Evolutionary conservation across 2,329 filamentous ascomycete species (phyloP), one percentile per base, ranked within the genome.

Genomic region (Aspergillus amoenus): DNA sequence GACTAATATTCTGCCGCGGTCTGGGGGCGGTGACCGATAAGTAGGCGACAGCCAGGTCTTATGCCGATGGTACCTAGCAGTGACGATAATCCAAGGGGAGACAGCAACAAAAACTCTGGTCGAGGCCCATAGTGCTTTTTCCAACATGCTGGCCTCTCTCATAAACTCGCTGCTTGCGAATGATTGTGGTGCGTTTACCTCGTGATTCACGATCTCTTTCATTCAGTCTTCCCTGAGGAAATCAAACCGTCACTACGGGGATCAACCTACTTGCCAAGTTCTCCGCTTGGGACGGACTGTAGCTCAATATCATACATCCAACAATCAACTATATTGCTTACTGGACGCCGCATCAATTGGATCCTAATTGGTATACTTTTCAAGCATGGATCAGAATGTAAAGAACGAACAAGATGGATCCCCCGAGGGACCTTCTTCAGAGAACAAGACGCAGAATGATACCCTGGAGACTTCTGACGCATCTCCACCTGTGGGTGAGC

Each of bases 1-100:
- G 55, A 60, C 55, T 60, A 60, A 57, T 54, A 50, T 44, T 52
- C 41, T 47, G 34, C 18, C 41, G 43, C 30, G 15, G n/a, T 13
- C 22, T 3, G 13, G 52, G n/a, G 51, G 51, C 58, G 58, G 58
- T 55, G 41, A 21, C 21, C 8, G 6, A 1, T 37, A 21, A 21
- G 21, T 21, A 54, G 54, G 45, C 45, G 56, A 42, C 57, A 46
- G 34, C 8, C 27, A 30, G 27, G 8, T 30, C 27, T 51, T 42
- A 22, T 18, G 37, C 15, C 12, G 30, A 39, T 45, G 18, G 32
- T 57, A 44, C 34, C 44, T 48, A 49, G 37, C 52, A 24, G 39
- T 48, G 43, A 27, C 52, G 45, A 55, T 55, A 21, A 55, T 48
- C 44, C 21, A 49, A 24, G 27, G 49, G 24, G 22, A 30, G 13